Evolutionary conservation across 768 basidiomycete species (phyloP), one percentile per base, ranked within the genome.

Genomic region (Xerocomellus dryophilus): DNA sequence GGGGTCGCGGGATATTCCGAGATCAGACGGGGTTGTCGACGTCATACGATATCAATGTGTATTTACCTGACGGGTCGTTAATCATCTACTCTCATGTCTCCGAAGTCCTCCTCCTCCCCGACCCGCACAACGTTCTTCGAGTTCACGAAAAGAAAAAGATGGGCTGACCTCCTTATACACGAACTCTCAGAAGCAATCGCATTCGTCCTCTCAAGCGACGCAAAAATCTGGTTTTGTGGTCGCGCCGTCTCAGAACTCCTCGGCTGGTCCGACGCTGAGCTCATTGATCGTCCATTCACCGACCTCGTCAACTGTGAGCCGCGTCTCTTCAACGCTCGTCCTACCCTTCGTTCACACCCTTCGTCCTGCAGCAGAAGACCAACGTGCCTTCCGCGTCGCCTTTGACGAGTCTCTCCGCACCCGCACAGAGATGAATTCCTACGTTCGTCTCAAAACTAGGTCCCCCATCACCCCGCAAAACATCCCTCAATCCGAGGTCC

Each of bases 71-170:
- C 27, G 8, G 6, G 32, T 15, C 5, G 32, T 34, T 34, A 10
- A 34, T 34, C 32, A 34, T 34, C 14, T 32, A 51, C 50, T 32
- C 38, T 27, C 61, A 67, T 66, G 62, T 67, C 54, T 51, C 47
- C 61, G 21, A 64, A 66, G 21, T 23, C 51, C 0, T 23, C 40
- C 14, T 43, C 55, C 8, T 21, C 50, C 2, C 12, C 50, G 7
- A 40, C 57, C 20, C 18, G 31, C 1, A 62, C 73, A 8, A 73
- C 74, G 12, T 93, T 84, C 62, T 93, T 84, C 62, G 92, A 94
- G 67, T 94, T 93, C 67, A 90, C 89, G 0, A 91, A 90, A 65
- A 76, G 91, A 51, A 93, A 93, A 67, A 79, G 85, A 51, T 94
- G 92, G 92, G 86, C 85, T 17, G 91, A 93, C 67, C 74, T 94